These are phyloP conservation scores for Albizia julibrissin DNA, from an alignment of 306 rosid species.

Conservation along the genomic window DNA sequence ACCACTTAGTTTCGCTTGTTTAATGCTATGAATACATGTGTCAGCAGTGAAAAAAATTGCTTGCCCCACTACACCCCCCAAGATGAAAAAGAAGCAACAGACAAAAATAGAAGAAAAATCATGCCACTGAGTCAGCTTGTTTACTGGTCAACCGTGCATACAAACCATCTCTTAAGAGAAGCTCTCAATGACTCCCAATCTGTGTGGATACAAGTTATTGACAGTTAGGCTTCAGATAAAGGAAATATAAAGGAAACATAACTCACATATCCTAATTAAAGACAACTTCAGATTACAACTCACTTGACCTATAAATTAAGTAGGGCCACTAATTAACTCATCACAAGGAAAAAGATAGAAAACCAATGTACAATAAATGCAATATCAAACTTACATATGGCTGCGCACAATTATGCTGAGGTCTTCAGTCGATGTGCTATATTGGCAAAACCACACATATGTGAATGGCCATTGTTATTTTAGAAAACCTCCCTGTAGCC, in stretches of 20 bases:
- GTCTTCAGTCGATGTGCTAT: no score
- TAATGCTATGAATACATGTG: constrained; percentile 31
- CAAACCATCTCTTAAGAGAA: constrained; percentile 69
- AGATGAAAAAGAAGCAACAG: constrained; percentile 30
- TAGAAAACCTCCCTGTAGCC: no score
- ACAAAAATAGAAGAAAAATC: constrained; percentile 11
- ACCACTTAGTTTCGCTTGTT: constrained; percentile 10
- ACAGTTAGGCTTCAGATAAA: constrained; percentile 4
- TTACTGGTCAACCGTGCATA: constrained; percentile 76
- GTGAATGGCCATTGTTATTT: no score
- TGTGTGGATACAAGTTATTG: constrained; percentile 37
- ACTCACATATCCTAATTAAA: not conserved
- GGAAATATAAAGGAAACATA: not conserved
- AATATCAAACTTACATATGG: no score
- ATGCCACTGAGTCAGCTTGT: constrained; percentile 80
- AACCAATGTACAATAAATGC: no score
- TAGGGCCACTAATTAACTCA: no score
- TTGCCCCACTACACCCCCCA: constrained; percentile 34
- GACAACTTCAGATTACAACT: no score
- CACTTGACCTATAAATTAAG: no score
- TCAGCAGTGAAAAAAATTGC: constrained; percentile 45
- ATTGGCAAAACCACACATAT: no score
- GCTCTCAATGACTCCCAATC: constrained; percentile 84
- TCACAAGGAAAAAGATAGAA: no score
- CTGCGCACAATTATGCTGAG: no score